phyloP scores from a whole-genome alignment of 2,329 filamentous ascomycete genomes.

The Chaetothyriales sp. region DNA sequence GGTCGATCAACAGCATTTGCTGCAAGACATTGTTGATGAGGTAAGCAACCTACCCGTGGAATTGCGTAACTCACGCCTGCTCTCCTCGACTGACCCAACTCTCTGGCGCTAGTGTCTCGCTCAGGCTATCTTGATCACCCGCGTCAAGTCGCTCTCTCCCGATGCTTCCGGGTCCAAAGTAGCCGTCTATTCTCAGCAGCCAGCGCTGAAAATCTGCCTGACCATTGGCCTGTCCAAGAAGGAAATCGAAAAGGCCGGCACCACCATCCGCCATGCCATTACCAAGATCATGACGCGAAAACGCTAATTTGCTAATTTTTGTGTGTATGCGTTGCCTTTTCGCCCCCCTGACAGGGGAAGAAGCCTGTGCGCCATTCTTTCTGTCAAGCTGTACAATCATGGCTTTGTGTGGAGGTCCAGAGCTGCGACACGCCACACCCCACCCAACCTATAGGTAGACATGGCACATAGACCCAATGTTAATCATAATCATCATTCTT shows the following conservation, averaged over 20 bases:
- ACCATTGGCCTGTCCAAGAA: constrained; percentile 81
- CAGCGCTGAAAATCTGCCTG: constrained; percentile 81
- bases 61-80: neutral
- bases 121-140: constrained; percentile 80
- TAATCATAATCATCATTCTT: too few relatives aligned
- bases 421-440: too few relatives aligned
- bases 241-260: constrained; percentile 88
- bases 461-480: too few relatives aligned
- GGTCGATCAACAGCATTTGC: constrained; percentile 67
- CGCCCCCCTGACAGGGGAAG: too few relatives aligned
- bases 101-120: constrained; percentile 54
- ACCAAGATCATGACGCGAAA: constrained; percentile 68
- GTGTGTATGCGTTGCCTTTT: neutral
- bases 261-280: constrained; percentile 76
- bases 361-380: too few relatives aligned
- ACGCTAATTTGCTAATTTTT: constrained; percentile 22
- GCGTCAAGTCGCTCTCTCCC: constrained; percentile 66
- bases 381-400: too few relatives aligned
- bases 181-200: constrained; percentile 52
- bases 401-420: too few relatives aligned
- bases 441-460: too few relatives aligned
- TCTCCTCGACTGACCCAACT: constrained; percentile 3
- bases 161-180: constrained; percentile 48
- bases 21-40: constrained; percentile 94
- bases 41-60: constrained; percentile 41